Conservation (phyloP, 495 filamentous ascomycete genomes). For the Xanthoparmelia taractica region DNA sequence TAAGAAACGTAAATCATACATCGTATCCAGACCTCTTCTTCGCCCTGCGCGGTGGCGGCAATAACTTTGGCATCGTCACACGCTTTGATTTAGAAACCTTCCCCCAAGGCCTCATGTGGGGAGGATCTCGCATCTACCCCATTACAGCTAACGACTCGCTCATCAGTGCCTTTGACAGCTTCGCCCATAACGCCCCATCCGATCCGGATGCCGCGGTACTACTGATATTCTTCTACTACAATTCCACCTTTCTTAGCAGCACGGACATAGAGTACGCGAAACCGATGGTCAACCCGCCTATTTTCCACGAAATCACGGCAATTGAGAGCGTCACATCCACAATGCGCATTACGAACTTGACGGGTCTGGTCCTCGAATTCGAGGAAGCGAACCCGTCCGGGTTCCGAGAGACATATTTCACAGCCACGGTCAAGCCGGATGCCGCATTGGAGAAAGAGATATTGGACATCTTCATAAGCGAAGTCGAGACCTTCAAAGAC, state of each 20-base stretch:
- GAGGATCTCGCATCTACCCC: constrained; percentile 28
- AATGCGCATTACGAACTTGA: constrained; percentile 36
- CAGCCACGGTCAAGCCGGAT: constrained; percentile 35
- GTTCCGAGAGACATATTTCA: constrained; percentile 31
- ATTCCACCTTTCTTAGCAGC: constrained; percentile 30
- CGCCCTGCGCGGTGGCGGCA: constrained; percentile 39
- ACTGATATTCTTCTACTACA: constrained; percentile 33
- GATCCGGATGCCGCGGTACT: constrained; percentile 44
- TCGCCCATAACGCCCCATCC: constrained; percentile 30
- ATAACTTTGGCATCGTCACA: constrained; percentile 46
- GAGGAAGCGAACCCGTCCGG: constrained; percentile 36
- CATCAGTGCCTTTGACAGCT: constrained; percentile 35
- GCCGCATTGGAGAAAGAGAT: constrained; percentile 33
- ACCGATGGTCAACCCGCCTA: constrained; percentile 34
- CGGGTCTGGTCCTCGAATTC: constrained; percentile 40
- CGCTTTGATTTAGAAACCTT: constrained; percentile 38
- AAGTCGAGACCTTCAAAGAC: constrained; percentile 32
- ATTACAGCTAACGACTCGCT: constrained; percentile 16
- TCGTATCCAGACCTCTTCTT: constrained; percentile 41
- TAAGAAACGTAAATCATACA: constrained; percentile 35
- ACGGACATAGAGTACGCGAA: constrained; percentile 38
- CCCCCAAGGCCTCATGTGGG: constrained; percentile 33
- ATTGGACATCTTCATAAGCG: constrained; percentile 33
- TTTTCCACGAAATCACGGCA: constrained; percentile 37
- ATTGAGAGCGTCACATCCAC: constrained; percentile 35